phyloP scores from a whole-genome alignment of 441 rosid genomes.

The Flueggea neowawraea region DNA sequence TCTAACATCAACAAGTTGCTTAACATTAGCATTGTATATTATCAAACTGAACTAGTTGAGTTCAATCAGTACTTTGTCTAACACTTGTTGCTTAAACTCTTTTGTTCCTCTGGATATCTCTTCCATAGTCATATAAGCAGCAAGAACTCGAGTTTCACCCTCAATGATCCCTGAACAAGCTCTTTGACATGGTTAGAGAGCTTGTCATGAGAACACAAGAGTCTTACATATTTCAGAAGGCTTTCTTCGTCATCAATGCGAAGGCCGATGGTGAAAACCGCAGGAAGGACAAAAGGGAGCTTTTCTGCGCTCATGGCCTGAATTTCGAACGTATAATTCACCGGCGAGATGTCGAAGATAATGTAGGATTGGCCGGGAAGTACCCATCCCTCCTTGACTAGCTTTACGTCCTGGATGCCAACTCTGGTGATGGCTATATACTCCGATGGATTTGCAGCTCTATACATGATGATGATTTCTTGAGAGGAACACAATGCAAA shows the following conservation, averaged over 20 bases:
- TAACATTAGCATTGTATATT: slow-evolving; percentile 69
- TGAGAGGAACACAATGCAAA: too few relatives aligned
- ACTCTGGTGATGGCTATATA: slow-evolving; percentile 51
- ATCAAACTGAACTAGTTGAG: slow-evolving; percentile 56
- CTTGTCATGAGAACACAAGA: slow-evolving; percentile 59
- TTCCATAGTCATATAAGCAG: slow-evolving; percentile 82
- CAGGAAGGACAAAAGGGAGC: slow-evolving; percentile 66
- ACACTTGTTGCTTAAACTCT: slow-evolving; percentile 61
- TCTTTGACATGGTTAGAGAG: slow-evolving; percentile 55
- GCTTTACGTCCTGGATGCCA: slow-evolving; percentile 48
- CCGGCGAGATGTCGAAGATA: slow-evolving; percentile 55
- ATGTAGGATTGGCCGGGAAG: slow-evolving; percentile 49
- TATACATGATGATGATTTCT: slow-evolving; percentile 22
- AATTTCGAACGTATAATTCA: slow-evolving; percentile 69
- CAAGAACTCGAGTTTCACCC: slow-evolving; percentile 72
- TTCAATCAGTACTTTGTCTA: slow-evolving; percentile 62
- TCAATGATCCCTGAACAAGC: slow-evolving; percentile 70
- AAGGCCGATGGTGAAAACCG: slow-evolving; percentile 71
- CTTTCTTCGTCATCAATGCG: slow-evolving; percentile 39
- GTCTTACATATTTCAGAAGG: slow-evolving; percentile 49
- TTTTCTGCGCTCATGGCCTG: slow-evolving; percentile 83
- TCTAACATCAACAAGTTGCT: slow-evolving; percentile 68
- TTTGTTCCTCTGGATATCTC: slow-evolving; percentile 64
- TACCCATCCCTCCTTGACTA: slow-evolving; percentile 58
- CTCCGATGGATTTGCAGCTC: slow-evolving; percentile 52